Evolutionary conservation across 139 green algal species (phyloP).

Genomic region (Auxenochlorella protothecoides): DNA sequence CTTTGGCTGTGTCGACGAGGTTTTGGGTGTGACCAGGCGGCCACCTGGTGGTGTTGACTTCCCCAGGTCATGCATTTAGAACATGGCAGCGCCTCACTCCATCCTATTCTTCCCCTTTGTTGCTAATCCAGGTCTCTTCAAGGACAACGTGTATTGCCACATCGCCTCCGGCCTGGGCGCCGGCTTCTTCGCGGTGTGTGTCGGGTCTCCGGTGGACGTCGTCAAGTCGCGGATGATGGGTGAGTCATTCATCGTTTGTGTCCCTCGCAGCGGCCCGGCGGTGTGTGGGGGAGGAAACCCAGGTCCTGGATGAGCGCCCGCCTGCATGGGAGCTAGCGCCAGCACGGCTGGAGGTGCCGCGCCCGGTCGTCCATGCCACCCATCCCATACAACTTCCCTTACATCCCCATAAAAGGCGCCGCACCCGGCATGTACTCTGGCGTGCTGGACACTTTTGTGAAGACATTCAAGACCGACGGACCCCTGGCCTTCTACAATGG

Average conservation of each 20-base stretch:
- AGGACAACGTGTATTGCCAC: constrained; percentile 71
- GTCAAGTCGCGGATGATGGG: constrained; percentile 95
- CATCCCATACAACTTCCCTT: too few species aligned
- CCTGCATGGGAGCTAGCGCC: too few species aligned
- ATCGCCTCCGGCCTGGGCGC: constrained; percentile 73
- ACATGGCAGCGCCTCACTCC: too few species aligned
- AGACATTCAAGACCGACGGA: constrained; percentile 77
- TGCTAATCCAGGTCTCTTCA: constrained; percentile 30
- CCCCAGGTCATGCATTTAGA: too few species aligned
- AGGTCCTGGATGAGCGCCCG: too few species aligned
- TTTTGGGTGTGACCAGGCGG: too few species aligned
- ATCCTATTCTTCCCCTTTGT: neutral
- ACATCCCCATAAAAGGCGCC: constrained; percentile 1
- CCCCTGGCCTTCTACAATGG: constrained; percentile 94
- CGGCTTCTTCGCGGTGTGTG: constrained; percentile 87
- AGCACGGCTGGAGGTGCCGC: too few species aligned
- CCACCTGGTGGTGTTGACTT: too few species aligned
- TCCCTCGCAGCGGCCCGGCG: too few species aligned
- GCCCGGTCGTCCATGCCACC: too few species aligned
- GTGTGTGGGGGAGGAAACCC: too few species aligned
- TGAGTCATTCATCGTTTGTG: constrained; percentile 12
- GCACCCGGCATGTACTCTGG: constrained; percentile 32
- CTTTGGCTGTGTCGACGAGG: too few species aligned
- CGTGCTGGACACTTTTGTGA: constrained; percentile 87
- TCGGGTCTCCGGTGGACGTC: constrained; percentile 95